Base-by-base conservation (phyloP, 129 eudicot species). In the Artemisia annua region DNA sequence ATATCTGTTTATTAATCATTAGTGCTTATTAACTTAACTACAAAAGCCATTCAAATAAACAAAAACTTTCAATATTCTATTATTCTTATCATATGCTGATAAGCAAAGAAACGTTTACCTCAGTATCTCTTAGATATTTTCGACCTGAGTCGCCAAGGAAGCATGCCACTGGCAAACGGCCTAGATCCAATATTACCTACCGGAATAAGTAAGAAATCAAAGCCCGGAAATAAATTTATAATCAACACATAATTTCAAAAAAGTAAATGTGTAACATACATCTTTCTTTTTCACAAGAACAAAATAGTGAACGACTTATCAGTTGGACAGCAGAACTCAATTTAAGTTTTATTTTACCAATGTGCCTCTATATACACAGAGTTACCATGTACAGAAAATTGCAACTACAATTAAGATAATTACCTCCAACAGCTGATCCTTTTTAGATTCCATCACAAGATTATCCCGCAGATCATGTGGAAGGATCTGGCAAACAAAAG, bases 161-260 rank as follows among this genome's bases (percentile, higher is more conserved):
- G 81, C 79, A 80, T 74, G 93, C 96, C 67, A 80, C 82, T 16
- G 93, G 96, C 76, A 76, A 79, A 39, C 92, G 85, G 44, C 96
- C 96, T 48, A 90, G 81, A 77, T 90, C 96, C 85, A 90, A 30
- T 63, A 85, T 79, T 43, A 90, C 93, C 96, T 90, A 61, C 58
- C n/a, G 39, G 57, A 32, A 84, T 59, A 66, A 11, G 56, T 68
- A 73, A 35, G 26, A 69, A 54, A 69, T 5, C 62, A 55, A 61
- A 20, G 22, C 1, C 10, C 19, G 71, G 53, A 59, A 49, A 26
- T 16, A 13, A 14, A 48, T 12, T 5, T 35, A 24, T 24, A 24
- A 24, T 24, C 0, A 24, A 24, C 2, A 24, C 26, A 24, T 24
- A 7, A 39, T 39, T 39, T 74, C 44, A 18, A 66, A 59, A 56